A percentile compares a stretch with the other conserved stretches of the same genome.
Conservation (phyloP, 2,329 filamentous ascomycete genomes). For the Cadophora malorum region DNA sequence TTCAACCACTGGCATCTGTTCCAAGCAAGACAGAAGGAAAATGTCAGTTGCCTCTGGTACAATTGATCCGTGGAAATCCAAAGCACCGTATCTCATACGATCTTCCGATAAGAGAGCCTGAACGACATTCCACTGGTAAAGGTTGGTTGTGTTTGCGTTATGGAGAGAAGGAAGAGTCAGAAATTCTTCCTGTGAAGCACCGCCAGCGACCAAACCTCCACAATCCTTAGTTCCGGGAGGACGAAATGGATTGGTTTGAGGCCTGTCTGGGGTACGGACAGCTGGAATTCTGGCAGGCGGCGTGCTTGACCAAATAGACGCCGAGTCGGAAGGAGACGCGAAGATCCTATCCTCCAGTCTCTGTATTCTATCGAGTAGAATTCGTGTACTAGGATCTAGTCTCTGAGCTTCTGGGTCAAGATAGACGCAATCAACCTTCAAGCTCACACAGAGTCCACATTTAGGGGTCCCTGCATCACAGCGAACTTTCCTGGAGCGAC, state of each 20-base stretch:
- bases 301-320: not conserved
- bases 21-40: not conserved
- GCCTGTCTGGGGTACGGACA: not conserved
- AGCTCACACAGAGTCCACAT: not conserved
- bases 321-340: not conserved
- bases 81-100: not conserved
- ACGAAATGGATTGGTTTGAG: not conserved
- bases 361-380: constrained; percentile 1
- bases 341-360: not conserved
- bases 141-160: not conserved
- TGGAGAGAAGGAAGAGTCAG: not conserved
- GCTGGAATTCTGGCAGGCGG: not conserved
- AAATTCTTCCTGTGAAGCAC: not conserved
- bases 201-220: not conserved
- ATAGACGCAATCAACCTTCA: not conserved
- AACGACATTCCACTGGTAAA: not conserved
- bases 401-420: constrained; percentile 5
- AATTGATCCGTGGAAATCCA: not conserved
- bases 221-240: not conserved
- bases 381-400: not conserved
- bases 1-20: not conserved
- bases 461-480: not conserved
- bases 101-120: not conserved
- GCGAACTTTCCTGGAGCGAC: constrained; percentile 2
- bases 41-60: not conserved